phyloP scores from a whole-genome alignment of 441 rosid genomes.

The Melastoma candidum region DNA sequence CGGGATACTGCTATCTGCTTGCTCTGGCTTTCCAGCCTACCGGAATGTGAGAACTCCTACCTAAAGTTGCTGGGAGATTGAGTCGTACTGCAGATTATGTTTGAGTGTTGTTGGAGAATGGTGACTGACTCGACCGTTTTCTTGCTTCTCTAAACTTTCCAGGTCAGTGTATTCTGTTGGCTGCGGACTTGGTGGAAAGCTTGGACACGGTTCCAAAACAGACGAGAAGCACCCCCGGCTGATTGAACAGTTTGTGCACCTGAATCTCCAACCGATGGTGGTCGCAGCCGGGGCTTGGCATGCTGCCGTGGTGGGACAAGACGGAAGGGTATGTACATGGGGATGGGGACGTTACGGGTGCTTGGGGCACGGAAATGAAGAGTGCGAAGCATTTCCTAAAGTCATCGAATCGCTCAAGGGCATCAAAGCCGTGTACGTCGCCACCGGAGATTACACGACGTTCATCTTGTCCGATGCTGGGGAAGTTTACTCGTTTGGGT shows the following conservation, averaged over 20 bases:
- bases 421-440: conserved; percentile 83
- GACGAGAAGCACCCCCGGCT: conserved; percentile 87
- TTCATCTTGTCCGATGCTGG: conserved; percentile 86
- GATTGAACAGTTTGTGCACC: conserved; percentile 58
- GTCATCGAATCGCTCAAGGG: conserved; percentile 70
- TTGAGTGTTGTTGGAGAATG: background rate
- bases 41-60: conserved; percentile 72
- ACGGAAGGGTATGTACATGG: conserved; percentile 98
- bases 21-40: conserved; percentile 91
- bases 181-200: conserved; percentile 96
- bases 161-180: conserved; percentile 99
- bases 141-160: conserved; percentile 11
- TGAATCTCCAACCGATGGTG: conserved; percentile 78
- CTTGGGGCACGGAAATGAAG: conserved; percentile 94
- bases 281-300: conserved; percentile 99
- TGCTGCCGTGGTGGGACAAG: conserved; percentile 88
- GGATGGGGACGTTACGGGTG: conserved; percentile 99
- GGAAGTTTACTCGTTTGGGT: conserved; percentile 86
- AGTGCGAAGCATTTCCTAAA: conserved; percentile 71
- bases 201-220: conserved; percentile 87
- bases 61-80: background rate
- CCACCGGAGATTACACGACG: conserved; percentile 91
- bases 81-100: background rate
- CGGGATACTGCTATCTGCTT: conserved; percentile 96
- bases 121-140: background rate